Base-by-base conservation (phyloP, 1,139 yeast species). In the Suhomyces bribrorum region DNA sequence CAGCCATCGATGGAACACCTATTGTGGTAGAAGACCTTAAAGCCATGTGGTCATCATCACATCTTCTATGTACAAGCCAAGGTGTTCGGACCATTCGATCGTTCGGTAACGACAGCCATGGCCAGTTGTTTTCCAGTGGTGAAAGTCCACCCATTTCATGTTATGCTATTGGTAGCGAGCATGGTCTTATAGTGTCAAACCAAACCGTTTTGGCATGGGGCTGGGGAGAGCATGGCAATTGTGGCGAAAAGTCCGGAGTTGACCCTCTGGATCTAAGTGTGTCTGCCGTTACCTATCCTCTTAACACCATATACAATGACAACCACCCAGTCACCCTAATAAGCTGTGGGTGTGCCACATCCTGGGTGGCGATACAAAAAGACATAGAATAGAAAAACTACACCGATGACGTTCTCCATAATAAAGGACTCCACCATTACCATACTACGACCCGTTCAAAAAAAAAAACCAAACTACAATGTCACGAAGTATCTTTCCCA, bases 191-290 rank as follows among this genome's bases (percentile, higher is more conserved):
- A 2, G 47, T 71, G 0, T 36, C 48, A 0, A 45, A 54, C 2
- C 57, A 64, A 32, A 43, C 48, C 5, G 81, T 86, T 0, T 66
- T 56, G 39, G 76, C 90, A 3, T 92, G 97, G 97, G 98, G 98
- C 0, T 92, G 98, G 98, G 97, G 97, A 17, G 98, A 92, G 56
- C 98, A 92, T 57, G 97, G 98, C 0, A 92, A 92, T 56, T 90
- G 97, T 62, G 97, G 97, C 0, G 47, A 45, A 13, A 35, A 35
- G 33, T 14, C 26, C 7, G 34, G 27, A 11, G 13, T 22, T 5
- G 17, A 7, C n/a, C 26, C 22, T 15, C 14, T 13, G 15, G 32
- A 36, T 18, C 30, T 36, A 11, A 28, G 39, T 28, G 27, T 25
- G 7, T 32, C 17, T 14, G 30, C 32, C 7, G 42, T 38, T 13